phyloP scores from a whole-genome alignment of 495 filamentous ascomycete genomes.

The Penicillium parvum region DNA sequence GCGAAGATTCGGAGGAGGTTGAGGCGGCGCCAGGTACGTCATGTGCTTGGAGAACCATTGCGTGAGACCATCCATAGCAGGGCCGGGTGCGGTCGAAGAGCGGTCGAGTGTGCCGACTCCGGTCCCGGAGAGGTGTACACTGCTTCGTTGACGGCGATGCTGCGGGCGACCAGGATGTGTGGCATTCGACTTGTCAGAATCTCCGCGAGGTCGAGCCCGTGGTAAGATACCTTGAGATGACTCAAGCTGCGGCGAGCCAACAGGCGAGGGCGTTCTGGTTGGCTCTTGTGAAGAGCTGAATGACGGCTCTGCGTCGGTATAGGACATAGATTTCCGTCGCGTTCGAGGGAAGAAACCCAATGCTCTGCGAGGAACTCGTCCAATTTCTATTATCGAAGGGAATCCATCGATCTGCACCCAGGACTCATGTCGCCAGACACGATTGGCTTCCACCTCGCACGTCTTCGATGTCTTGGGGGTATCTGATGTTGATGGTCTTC shows the following conservation, averaged over 20 bases:
- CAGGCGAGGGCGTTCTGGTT: constrained; percentile 32
- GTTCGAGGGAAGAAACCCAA: constrained; percentile 90
- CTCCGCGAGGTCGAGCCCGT: constrained; percentile 17
- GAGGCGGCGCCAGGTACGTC: constrained; percentile 57
- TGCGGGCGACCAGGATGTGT: constrained; percentile 18
- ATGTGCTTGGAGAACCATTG: constrained; percentile 73
- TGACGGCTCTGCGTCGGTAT: constrained; percentile 39
- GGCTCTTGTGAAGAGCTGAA: constrained; percentile 33
- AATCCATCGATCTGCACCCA: constrained; percentile 78
- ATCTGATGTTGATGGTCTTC: constrained; percentile 12
- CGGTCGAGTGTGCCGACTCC: constrained; percentile 77
- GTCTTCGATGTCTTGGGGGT: too few species aligned
- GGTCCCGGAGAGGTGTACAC: constrained; percentile 60
- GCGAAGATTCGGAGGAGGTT: constrained; percentile 23
- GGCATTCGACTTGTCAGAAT: constrained; percentile 15
- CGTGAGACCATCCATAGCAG: constrained; percentile 75
- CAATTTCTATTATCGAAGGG: constrained; percentile 73
- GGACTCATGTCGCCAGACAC: constrained; percentile 76
- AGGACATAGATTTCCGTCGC: constrained; percentile 68
- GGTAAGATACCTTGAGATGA: constrained; percentile 22
- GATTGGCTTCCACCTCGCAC: constrained; percentile 42
- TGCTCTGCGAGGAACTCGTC: constrained; percentile 71
- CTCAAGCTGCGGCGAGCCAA: constrained; percentile 26
- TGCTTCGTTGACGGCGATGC: constrained; percentile 42
- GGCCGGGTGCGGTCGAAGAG: constrained; percentile 67